Conservation (phyloP, 306 rosid species). For the Prunus kanzakura region DNA sequence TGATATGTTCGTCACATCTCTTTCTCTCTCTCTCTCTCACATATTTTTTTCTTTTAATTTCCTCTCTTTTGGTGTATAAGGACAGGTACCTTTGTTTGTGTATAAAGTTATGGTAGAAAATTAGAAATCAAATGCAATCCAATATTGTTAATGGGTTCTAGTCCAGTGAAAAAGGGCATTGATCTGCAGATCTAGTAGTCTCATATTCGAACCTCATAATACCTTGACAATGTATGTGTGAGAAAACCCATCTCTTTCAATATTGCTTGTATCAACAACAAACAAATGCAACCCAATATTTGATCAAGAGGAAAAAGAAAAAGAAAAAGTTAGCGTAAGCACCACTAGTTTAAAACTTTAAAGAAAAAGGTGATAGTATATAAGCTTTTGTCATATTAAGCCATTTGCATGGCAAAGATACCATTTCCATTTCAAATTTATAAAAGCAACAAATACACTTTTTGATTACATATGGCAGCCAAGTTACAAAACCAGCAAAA, state of each 20-base stretch:
- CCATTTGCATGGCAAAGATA: neutral
- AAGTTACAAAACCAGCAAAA: neutral
- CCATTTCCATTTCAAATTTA: neutral
- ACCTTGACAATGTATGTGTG: no score
- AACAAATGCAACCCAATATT: neutral
- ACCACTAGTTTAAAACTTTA: no score
- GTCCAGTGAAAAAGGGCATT: accelerated
- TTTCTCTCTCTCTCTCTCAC: neutral
- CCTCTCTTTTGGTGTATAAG: neutral
- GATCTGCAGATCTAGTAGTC: accelerated
- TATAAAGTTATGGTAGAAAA: neutral
- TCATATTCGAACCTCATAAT: no score
- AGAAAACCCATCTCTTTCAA: no score
- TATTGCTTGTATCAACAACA: no score
- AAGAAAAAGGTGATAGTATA: neutral
- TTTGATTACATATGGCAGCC: neutral
- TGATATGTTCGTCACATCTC: neutral
- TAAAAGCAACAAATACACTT: neutral
- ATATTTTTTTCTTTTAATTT: neutral
- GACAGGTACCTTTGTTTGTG: neutral
- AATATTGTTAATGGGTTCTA: neutral
- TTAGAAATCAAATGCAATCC: neutral
- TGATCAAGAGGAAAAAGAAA: neutral
- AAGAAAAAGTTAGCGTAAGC: no score
- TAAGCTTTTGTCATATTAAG: neutral